Evolutionary conservation across 129 eudicot species (phyloP).

Genomic region (Lonicera japonica): DNA sequence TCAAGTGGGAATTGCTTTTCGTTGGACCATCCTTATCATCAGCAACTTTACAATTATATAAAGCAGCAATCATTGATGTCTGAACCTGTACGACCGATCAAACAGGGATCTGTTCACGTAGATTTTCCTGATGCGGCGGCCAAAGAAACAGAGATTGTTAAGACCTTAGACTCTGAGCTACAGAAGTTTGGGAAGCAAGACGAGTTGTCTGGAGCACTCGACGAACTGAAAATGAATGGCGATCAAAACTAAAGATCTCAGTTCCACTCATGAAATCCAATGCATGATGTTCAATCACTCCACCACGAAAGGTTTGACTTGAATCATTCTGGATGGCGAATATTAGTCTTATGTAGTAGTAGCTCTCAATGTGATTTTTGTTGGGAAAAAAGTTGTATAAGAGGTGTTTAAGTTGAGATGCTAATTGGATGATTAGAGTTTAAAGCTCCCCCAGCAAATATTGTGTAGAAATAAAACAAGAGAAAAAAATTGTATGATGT

Average conservation of each 20-base stretch:
- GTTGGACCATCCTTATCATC: conserved; percentile 62
- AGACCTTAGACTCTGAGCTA: conserved; percentile 45
- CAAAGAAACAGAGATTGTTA: conserved; percentile 39
- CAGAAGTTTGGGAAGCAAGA: conserved; percentile 37
- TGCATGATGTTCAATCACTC: not conserved
- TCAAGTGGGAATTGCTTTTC: conserved; percentile 35
- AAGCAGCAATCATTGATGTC: conserved; percentile 39
- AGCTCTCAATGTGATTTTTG: not conserved
- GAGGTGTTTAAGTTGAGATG: not conserved
- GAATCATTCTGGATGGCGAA: not conserved
- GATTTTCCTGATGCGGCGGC: conserved; percentile 38
- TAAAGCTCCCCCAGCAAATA: not conserved
- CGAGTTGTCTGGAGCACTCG: conserved; percentile 20
- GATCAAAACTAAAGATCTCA: conserved; percentile 12
- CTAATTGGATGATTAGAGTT: not conserved
- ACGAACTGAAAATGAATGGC: conserved; percentile 31
- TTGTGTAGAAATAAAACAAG: not conserved
- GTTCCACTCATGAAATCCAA: not conserved
- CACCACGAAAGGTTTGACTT: not conserved
- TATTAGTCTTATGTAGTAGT: conserved; percentile 7
- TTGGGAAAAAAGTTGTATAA: not conserved
- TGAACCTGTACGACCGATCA: conserved; percentile 29
- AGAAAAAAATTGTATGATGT: too few species aligned
- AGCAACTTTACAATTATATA: conserved; percentile 59
- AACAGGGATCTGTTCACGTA: conserved; percentile 59